Percentiles rank a stretch among this genome's conserved stretches.
Conservation (phyloP, 352 stramenopile species). For the Phytophthora syringae region DNA sequence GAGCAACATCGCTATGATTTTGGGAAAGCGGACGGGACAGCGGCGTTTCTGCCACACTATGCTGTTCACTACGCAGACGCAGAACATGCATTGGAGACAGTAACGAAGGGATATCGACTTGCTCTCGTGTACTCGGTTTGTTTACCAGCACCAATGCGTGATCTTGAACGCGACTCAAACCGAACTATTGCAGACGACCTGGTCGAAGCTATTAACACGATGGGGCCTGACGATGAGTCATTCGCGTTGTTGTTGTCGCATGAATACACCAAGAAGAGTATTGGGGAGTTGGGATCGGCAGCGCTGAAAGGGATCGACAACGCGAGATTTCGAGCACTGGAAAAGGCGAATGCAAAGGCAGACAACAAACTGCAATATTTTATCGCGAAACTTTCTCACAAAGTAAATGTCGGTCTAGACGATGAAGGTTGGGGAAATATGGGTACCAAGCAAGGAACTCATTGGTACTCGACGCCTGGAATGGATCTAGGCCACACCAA, state of each 20-base stretch:
- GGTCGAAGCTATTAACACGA: slow-evolving; percentile 24
- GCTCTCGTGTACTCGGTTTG: background rate
- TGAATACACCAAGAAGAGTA: background rate
- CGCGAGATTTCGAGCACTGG: slow-evolving; percentile 9
- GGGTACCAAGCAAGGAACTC: too few species aligned
- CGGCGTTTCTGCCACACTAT: background rate
- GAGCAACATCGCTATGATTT: background rate
- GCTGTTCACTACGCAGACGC: background rate
- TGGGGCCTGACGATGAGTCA: slow-evolving; percentile 43
- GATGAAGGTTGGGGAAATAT: too few species aligned
- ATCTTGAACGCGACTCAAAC: background rate
- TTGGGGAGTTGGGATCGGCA: background rate
- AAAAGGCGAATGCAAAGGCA: slow-evolving; percentile 4
- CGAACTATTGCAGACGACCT: background rate
- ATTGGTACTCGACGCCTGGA: background rate
- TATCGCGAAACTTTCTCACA: slow-evolving; percentile 14
- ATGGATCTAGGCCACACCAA: slow-evolving; percentile 3
- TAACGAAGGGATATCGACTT: background rate
- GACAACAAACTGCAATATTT: slow-evolving; percentile 21
- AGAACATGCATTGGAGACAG: background rate
- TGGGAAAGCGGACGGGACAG: background rate
- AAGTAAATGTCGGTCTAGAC: background rate
- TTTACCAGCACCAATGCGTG: slow-evolving; percentile 1
- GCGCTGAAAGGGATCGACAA: slow-evolving; percentile 22
- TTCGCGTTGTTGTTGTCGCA: slow-evolving; percentile 23